Evolutionary conservation across 2,329 filamentous ascomycete genomes (phyloP).

Genomic region (Emmonsiellopsis sp.): DNA sequence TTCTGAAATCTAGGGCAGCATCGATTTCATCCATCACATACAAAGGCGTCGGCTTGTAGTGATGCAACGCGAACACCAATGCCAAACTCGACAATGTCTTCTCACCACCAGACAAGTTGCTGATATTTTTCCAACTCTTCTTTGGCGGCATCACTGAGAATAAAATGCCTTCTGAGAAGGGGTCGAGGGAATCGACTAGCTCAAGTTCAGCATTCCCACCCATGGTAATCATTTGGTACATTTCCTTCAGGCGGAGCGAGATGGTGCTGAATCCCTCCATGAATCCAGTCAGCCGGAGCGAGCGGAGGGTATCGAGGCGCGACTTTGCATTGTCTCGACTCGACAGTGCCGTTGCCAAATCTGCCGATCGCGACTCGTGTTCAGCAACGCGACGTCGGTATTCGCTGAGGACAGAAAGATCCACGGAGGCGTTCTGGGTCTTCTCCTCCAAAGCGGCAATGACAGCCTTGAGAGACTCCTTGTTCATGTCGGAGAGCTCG

Average conservation of each 20-base stretch:
- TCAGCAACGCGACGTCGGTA: conserved; percentile 82
- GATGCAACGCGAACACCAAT: conserved; percentile 93
- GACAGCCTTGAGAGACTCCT: conserved; percentile 52
- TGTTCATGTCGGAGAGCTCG: conserved; percentile 55
- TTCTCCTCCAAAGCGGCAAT: conserved; percentile 62
- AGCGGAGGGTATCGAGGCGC: conserved; percentile 83
- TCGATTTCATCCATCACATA: conserved; percentile 99
- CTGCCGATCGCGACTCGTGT: conserved; percentile 69
- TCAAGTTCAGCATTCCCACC: conserved; percentile 96
- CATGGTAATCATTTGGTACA: conserved; percentile 99
- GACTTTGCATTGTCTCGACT: conserved; percentile 83
- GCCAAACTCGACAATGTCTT: conserved; percentile 92
- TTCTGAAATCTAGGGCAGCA: conserved; percentile 92
- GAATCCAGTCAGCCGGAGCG: conserved; percentile 86
- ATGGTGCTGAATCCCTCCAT: conserved; percentile 97
- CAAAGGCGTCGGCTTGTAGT: conserved; percentile 93
- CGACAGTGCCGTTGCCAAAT: conserved; percentile 68
- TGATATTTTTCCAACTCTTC: conserved; percentile 99
- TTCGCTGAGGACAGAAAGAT: conserved; percentile 79
- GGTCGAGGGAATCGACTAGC: conserved; percentile 89
- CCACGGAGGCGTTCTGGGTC: conserved; percentile 77
- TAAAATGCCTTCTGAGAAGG: conserved; percentile 91
- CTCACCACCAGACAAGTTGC: conserved; percentile 89
- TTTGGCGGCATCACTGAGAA: conserved; percentile 99
- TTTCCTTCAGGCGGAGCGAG: conserved; percentile 90